Evolutionary conservation across 768 basidiomycete genomes (phyloP).

Genomic region (Asterophora lycoperdoides): DNA sequence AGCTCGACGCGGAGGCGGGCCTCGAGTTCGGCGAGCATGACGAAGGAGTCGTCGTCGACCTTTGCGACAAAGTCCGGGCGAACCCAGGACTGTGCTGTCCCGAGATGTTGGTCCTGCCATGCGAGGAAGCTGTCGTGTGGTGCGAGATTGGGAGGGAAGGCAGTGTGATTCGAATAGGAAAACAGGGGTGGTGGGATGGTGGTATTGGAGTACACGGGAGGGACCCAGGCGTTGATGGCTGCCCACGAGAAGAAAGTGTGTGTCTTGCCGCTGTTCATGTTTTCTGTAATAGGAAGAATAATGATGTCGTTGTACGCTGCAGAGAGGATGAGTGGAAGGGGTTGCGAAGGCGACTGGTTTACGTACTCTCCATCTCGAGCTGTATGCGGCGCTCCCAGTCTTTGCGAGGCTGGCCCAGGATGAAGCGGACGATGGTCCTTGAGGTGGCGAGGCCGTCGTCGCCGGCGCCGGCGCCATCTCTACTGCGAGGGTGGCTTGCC

Average conservation of each 20-base stretch:
- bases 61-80: conserved; percentile 91
- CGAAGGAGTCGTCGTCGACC: conserved; percentile 92
- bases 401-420: conserved; percentile 79
- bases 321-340: background rate
- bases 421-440: conserved; percentile 81
- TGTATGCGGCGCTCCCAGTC: conserved; percentile 76
- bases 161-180: conserved; percentile 62
- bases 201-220: conserved; percentile 59
- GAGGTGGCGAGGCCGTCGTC: conserved; percentile 75
- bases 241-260: conserved; percentile 94
- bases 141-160: conserved; percentile 56
- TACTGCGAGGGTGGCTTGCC: conserved; percentile 78
- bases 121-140: conserved; percentile 66
- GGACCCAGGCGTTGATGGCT: conserved; percentile 85
- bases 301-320: conserved; percentile 84
- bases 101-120: conserved; percentile 43
- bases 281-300: conserved; percentile 79
- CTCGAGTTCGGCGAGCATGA: conserved; percentile 93
- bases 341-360: background rate
- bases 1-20: conserved; percentile 79
- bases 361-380: conserved; percentile 87
- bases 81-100: conserved; percentile 59
- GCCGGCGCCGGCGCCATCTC: conserved; percentile 65
- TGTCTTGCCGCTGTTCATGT: conserved; percentile 96
- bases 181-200: conserved; percentile 45